Percentiles rank a stretch among this genome's conserved stretches.
Evolutionary conservation across 768 basidiomycete species (phyloP).

Genomic region (Baorangia bicolor): DNA sequence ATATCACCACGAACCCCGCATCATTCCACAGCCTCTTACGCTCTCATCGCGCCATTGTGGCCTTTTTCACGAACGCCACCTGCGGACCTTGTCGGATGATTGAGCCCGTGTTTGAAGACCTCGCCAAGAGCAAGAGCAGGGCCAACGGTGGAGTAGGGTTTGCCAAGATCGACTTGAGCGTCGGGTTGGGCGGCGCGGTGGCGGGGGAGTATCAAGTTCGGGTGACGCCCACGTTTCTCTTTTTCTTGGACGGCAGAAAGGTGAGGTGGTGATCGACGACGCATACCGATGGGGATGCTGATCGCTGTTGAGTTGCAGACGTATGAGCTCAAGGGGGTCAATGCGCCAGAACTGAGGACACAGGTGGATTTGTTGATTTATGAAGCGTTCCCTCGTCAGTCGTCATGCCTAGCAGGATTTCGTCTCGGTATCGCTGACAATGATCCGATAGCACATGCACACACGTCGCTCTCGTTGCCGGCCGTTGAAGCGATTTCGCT

Average conservation of each 20-base stretch:
- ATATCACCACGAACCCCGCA: slow-evolving; percentile 70
- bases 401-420: background rate
- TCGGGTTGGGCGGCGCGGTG: slow-evolving; percentile 61
- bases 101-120: slow-evolving; percentile 76
- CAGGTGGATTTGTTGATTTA: slow-evolving; percentile 75
- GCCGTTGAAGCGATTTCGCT: slow-evolving; percentile 61
- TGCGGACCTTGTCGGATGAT: slow-evolving; percentile 84
- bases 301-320: slow-evolving; percentile 39
- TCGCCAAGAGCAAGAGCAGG: slow-evolving; percentile 63
- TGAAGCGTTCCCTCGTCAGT: slow-evolving; percentile 79
- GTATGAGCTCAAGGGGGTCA: slow-evolving; percentile 69
- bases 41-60: slow-evolving; percentile 69
- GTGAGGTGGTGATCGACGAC: slow-evolving; percentile 35
- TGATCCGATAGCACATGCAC: slow-evolving; percentile 64
- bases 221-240: slow-evolving; percentile 87
- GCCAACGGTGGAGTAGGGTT: slow-evolving; percentile 60
- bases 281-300: background rate
- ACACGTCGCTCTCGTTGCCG: slow-evolving; percentile 58
- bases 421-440: background rate
- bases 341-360: slow-evolving; percentile 64
- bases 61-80: slow-evolving; percentile 75
- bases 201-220: slow-evolving; percentile 63
- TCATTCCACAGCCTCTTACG: slow-evolving; percentile 67
- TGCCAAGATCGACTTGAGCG: slow-evolving; percentile 78
- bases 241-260: slow-evolving; percentile 78